Conservation (phyloP, 2,329 filamentous ascomycete genomes). For the Claviceps africana region DNA sequence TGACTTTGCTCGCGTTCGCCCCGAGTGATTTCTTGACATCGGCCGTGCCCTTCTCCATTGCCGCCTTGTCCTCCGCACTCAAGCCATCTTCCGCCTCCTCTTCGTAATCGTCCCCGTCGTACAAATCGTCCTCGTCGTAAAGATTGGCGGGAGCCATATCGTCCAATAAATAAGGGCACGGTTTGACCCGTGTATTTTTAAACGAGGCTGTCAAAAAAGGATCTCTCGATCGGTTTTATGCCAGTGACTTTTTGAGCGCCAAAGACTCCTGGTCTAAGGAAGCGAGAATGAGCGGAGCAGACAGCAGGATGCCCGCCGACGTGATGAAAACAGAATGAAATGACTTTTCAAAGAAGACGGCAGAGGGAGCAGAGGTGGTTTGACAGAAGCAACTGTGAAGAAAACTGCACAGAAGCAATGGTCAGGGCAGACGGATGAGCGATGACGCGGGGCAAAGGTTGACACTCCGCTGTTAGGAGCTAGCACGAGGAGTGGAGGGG, state of each 20-base stretch:
- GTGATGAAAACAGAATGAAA: too few relatives aligned
- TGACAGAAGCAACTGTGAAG: not conserved
- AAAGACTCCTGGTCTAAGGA: not conserved
- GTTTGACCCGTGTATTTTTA: not conserved
- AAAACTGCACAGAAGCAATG: not conserved
- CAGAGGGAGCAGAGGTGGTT: not conserved
- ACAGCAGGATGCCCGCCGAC: not conserved
- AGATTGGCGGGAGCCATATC: constrained; percentile 18
- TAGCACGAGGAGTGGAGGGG: not conserved
- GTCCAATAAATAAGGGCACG: not conserved
- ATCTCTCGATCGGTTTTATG: not conserved
- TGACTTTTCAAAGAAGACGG: not conserved
- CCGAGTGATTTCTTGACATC: constrained; percentile 56
- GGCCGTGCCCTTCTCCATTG: constrained; percentile 50
- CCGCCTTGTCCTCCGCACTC: constrained; percentile 31
- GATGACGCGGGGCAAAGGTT: not conserved
- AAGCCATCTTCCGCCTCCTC: constrained; percentile 32
- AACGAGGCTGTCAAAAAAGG: not conserved
- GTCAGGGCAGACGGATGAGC: not conserved
- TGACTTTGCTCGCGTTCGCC: constrained; percentile 40
- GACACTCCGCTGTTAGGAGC: not conserved
- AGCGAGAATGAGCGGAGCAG: not conserved
- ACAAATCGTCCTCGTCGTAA: constrained; percentile 33
- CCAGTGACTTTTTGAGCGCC: not conserved
- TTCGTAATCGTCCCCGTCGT: constrained; percentile 35